Evolutionary conservation across 2,329 filamentous ascomycete species (phyloP).

Genomic region (Nothopassalora personata): DNA sequence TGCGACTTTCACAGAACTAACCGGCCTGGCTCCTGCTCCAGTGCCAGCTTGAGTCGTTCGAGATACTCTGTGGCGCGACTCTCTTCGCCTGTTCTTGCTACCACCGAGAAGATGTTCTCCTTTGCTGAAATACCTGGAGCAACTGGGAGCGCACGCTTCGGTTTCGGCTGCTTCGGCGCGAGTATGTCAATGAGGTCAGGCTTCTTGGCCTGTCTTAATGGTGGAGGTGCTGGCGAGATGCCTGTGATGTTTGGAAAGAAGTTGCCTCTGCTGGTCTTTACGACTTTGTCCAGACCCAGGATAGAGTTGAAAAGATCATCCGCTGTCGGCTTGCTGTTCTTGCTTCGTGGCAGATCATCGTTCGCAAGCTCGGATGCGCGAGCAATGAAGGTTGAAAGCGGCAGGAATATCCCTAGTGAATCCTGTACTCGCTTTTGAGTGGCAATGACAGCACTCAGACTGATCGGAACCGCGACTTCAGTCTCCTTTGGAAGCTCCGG

Average conservation of each 20-base stretch:
- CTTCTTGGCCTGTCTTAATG: slow-evolving; percentile 40
- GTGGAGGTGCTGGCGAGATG: slow-evolving; percentile 44
- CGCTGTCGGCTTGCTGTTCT: slow-evolving; percentile 60
- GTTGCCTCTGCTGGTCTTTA: slow-evolving; percentile 52
- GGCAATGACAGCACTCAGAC: slow-evolving; percentile 70
- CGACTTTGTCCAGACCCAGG: slow-evolving; percentile 61
- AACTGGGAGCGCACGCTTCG: slow-evolving; percentile 25
- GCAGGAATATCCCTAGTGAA: slow-evolving; percentile 72
- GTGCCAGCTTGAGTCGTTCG: slow-evolving; percentile 74
- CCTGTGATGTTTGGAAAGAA: slow-evolving; percentile 67
- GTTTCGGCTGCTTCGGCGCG: slow-evolving; percentile 42
- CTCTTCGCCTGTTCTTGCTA: slow-evolving; percentile 74
- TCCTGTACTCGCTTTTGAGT: slow-evolving; percentile 75
- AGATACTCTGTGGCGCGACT: slow-evolving; percentile 75
- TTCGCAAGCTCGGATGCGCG: slow-evolving; percentile 85
- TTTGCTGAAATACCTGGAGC: slow-evolving; percentile 40
- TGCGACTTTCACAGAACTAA: slow-evolving; percentile 50
- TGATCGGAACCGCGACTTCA: slow-evolving; percentile 68
- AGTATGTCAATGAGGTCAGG: slow-evolving; percentile 81
- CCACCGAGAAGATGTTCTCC: slow-evolving; percentile 75
- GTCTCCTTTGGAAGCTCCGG: slow-evolving; percentile 45
- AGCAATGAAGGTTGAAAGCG: slow-evolving; percentile 79
- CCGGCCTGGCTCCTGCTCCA: slow-evolving; percentile 74
- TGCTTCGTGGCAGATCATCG: slow-evolving; percentile 68
- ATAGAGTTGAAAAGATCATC: slow-evolving; percentile 87